Conservation (phyloP, 768 basidiomycete genomes). For the Phanerochaete carnosa region DNA sequence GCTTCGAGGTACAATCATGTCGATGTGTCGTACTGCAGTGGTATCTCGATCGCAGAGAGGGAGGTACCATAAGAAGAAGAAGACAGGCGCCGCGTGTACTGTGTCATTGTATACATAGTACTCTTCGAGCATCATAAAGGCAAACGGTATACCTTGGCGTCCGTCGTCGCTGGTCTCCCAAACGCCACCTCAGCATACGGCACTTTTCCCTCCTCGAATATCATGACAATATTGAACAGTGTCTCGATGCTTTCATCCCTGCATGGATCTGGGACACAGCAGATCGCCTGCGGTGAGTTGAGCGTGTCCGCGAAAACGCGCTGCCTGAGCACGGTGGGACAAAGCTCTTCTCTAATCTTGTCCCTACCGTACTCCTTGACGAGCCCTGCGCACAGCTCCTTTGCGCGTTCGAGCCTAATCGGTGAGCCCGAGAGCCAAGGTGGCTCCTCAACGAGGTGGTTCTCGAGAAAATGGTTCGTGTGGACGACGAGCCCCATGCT, state of each 20-base stretch:
- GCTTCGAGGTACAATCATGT: too few species aligned
- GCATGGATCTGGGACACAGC: slow-evolving; percentile 22
- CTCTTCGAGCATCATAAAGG: too few species aligned
- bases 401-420: slow-evolving; percentile 25
- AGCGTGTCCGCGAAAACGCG: slow-evolving; percentile 30
- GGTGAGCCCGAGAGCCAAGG: slow-evolving; percentile 30
- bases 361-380: slow-evolving; percentile 8
- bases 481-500: slow-evolving; percentile 28
- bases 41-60: too few species aligned
- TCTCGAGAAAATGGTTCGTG: slow-evolving; percentile 35
- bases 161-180: slow-evolving; percentile 20
- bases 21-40: too few species aligned
- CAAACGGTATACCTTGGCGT: slow-evolving; percentile 18
- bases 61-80: too few species aligned
- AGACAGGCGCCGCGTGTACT: too few species aligned
- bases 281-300: slow-evolving; percentile 30
- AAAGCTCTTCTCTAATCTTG: slow-evolving; percentile 13
- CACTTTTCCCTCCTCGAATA: slow-evolving; percentile 19
- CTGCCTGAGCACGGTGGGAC: slow-evolving; percentile 21
- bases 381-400: slow-evolving; percentile 22
- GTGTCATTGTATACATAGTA: too few species aligned
- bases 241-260: slow-evolving; percentile 25
- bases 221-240: slow-evolving; percentile 36
- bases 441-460: slow-evolving; percentile 29
- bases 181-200: slow-evolving; percentile 31